phyloP scores from a whole-genome alignment of 2,329 filamentous ascomycete species.

The Monosporascus sp. region DNA sequence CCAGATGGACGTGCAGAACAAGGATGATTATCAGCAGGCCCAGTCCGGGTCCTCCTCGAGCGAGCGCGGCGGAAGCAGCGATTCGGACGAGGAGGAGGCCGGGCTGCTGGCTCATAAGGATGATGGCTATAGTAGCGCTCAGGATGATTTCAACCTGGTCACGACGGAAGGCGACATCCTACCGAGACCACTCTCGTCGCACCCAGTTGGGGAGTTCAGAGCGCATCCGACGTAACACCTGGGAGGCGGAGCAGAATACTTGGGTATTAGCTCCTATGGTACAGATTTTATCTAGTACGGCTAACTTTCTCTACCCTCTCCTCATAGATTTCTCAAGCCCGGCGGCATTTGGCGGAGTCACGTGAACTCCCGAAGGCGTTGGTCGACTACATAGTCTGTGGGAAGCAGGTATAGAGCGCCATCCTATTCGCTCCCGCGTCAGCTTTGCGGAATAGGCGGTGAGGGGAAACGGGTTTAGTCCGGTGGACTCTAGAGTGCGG shows the following conservation, averaged over 20 bases:
- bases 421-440: neutral
- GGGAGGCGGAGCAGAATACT: constrained; percentile 9
- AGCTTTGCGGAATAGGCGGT: neutral
- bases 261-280: neutral
- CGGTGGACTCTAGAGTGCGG: no score
- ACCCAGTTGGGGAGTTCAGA: constrained; percentile 13
- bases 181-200: constrained; percentile 27
- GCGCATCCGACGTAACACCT: constrained; percentile 17
- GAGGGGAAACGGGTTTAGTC: no score
- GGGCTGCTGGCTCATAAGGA: constrained; percentile 38
- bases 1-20: constrained; percentile 43
- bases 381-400: neutral
- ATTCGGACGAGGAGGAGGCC: constrained; percentile 41
- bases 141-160: constrained; percentile 27
- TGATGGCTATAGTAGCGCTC: constrained; percentile 25
- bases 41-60: constrained; percentile 28
- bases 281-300: neutral
- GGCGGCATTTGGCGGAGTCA: neutral
- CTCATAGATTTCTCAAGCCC: neutral
- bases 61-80: constrained; percentile 30
- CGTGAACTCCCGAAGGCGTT: neutral
- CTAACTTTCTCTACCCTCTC: neutral
- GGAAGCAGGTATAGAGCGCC: neutral
- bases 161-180: constrained; percentile 37
- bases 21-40: constrained; percentile 24